A percentile compares a stretch with the other conserved stretches of the same genome.
Conservation (phyloP, 495 filamentous ascomycete genomes). For the Xylaria bambusicola region DNA sequence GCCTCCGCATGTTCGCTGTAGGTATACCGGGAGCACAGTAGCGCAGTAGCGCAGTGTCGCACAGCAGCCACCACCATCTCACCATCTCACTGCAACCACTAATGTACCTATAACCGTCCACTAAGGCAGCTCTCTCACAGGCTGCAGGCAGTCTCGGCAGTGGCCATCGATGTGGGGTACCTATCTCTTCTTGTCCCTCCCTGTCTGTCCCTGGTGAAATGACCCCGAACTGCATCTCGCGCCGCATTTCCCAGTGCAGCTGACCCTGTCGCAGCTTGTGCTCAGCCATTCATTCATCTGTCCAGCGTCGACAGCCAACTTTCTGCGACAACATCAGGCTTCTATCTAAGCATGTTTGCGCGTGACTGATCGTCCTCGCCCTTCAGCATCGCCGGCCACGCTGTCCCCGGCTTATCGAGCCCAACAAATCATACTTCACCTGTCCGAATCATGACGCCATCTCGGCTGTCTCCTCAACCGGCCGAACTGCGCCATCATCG, state of each 20-base stretch:
- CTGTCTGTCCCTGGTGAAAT: too few species aligned
- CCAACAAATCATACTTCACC: background rate
- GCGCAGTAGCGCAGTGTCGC: too few species aligned
- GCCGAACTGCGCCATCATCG: constrained; percentile 27
- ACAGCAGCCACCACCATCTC: too few species aligned
- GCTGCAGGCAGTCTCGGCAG: too few species aligned
- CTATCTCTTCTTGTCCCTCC: too few species aligned
- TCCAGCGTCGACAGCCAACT: background rate
- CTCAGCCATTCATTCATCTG: background rate
- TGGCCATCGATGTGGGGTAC: too few species aligned
- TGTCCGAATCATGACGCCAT: constrained; percentile 32
- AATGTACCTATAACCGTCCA: too few species aligned
- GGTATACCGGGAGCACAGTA: too few species aligned
- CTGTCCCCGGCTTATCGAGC: background rate
- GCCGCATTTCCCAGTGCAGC: background rate
- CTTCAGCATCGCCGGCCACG: background rate
- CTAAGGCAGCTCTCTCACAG: too few species aligned
- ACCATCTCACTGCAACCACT: too few species aligned
- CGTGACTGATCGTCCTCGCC: background rate
- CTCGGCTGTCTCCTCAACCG: constrained; percentile 21
- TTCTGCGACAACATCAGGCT: background rate
- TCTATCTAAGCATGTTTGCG: background rate
- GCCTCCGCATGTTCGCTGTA: too few species aligned
- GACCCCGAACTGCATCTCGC: background rate
- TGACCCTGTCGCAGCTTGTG: background rate